Base-by-base conservation (phyloP, 352 stramenopile genomes). In the Phytophthora aleatoria region DNA sequence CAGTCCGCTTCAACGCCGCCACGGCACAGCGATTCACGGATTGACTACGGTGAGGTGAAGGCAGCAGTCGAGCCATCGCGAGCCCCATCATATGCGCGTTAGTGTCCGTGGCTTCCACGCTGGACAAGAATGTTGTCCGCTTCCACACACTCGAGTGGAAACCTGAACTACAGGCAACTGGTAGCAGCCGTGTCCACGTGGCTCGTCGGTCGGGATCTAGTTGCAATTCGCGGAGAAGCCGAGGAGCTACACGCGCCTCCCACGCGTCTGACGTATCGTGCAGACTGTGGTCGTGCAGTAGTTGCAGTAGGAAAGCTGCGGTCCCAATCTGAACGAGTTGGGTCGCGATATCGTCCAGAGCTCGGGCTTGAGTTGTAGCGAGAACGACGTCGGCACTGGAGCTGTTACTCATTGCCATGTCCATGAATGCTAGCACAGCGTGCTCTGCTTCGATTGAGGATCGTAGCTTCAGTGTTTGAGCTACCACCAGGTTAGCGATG, bases 51-150 rank as follows among this genome's bases (percentile, higher is more conserved):
- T 68, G 51, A 1, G 51, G 48, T 10, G 59, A 39, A 35, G 57
- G 48, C 4, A 87, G 48, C 39, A 87, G 52, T 9, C 67, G 48
- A 26, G 55, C 57, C 57, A 85, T 72, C 8, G 77, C 81, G 1
- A 69, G 42, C 11, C 67, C 73, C 49, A 77, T 62, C 56, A 87
- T 54, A 59, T 89, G 82, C 33, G 69, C 74, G 30, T 91, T 91
- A 20, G 69, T 87, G 42, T 83, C 67, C 0, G 66, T 76, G 2
- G 78, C 76, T 31, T 83, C 77, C 2, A 71, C 38, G n/a, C 16
- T 57, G 1, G 50, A 55, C 26, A 85, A 42, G 48, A 76, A 79
- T 50, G 30, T 66, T 3, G 74, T 77, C 43, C 69, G 68, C 26
- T 56, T 64, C 81, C 81, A 90, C 9, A 86, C 54, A 13, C 54